phyloP scores from a whole-genome alignment of 1,284 basidiomycete genomes.

The Abortiporus biennis region DNA sequence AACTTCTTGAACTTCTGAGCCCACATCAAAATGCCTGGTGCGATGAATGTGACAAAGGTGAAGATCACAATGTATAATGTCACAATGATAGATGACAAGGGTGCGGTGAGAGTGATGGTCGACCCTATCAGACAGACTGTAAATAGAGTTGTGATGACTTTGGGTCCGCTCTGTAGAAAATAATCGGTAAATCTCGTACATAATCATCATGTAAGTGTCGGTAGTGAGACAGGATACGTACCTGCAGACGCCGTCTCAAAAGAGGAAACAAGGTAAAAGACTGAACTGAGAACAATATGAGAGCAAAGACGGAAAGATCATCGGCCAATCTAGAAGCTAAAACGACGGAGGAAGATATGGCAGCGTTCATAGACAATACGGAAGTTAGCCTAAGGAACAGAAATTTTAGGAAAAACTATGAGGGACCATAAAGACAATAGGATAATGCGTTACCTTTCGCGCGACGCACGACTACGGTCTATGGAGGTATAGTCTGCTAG shows the following conservation, averaged over 20 bases:
- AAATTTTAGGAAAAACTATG: constrained; percentile 14
- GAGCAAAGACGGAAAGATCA: constrained; percentile 85
- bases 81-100: constrained; percentile 48
- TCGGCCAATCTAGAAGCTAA: constrained; percentile 85
- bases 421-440: constrained; percentile 2
- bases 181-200: neutral
- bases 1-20: constrained; percentile 82
- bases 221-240: constrained; percentile 23
- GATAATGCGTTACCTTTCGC: constrained; percentile 30
- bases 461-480: constrained; percentile 23
- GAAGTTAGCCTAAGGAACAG: constrained; percentile 65
- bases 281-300: constrained; percentile 84
- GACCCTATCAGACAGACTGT: constrained; percentile 42
- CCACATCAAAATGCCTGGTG: constrained; percentile 71
- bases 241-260: constrained; percentile 75
- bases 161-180: constrained; percentile 13
- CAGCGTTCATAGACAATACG: constrained; percentile 91
- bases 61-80: constrained; percentile 46
- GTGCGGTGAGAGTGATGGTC: constrained; percentile 45
- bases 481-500: constrained; percentile 59
- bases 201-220: neutral
- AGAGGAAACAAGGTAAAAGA: constrained; percentile 84
- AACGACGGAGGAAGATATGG: constrained; percentile 90
- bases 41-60: constrained; percentile 58
- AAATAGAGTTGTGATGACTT: constrained; percentile 38